Evolutionary conservation across 2,329 filamentous ascomycete species (phyloP).

Genomic region (Purpureocillium lavendulum): DNA sequence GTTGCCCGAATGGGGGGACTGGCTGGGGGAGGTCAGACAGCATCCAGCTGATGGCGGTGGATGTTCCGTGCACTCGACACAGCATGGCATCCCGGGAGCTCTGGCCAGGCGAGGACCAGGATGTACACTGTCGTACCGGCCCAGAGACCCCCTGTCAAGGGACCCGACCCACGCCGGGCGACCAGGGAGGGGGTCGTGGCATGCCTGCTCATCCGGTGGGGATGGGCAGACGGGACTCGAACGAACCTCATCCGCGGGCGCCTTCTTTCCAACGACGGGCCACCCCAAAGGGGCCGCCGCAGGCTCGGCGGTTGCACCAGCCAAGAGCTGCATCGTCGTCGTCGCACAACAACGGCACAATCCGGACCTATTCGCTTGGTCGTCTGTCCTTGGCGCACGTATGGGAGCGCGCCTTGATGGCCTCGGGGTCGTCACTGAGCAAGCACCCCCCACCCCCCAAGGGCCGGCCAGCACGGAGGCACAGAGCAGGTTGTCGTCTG

Average conservation of each 20-base stretch:
- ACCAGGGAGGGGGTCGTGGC: neutral
- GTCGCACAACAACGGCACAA: conserved; percentile 10
- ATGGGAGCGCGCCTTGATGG: neutral
- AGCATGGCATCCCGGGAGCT: neutral
- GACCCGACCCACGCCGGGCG: neutral
- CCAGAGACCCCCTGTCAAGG: neutral
- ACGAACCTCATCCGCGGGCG: neutral
- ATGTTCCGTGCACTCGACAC: no score
- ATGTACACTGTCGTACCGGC: neutral
- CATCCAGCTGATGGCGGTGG: no score
- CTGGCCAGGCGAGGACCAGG: neutral
- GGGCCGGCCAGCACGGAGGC: no score
- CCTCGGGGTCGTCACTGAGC: neutral
- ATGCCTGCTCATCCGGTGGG: conserved; percentile 4
- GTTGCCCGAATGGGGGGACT: no score
- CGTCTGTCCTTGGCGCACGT: conserved; percentile 1
- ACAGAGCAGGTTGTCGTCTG: no score
- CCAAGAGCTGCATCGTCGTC: conserved; percentile 5
- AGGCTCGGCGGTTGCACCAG: conserved; percentile 7
- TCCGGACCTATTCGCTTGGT: conserved; percentile 1
- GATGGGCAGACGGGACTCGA: conserved; percentile 8
- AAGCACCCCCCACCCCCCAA: no score
- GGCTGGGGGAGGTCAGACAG: neutral
- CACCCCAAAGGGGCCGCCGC: neutral
- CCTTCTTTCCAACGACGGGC: neutral